Base-by-base conservation (phyloP, 2,329 filamentous ascomycete species). In the Tolypocladium guangdongense region DNA sequence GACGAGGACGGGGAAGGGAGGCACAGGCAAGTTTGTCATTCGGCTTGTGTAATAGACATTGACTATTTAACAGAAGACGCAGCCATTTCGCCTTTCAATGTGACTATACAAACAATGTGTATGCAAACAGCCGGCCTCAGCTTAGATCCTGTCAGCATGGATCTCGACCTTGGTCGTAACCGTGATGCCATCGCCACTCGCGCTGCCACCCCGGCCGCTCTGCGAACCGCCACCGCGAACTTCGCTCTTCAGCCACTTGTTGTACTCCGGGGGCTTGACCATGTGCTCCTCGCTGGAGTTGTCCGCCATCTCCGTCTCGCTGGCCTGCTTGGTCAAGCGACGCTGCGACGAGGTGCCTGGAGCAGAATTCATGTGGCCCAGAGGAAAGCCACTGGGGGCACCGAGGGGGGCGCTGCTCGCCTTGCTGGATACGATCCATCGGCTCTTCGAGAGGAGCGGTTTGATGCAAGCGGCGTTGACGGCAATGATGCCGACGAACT, bases 401-500 rank as follows among this genome's bases (percentile, higher is more conserved):
- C 41, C 41, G 41, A 20, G 62, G 58, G 53, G 60, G 24, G 55
- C 60, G 33, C 63, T 67, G 55, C 62, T 66, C 14, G 63, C 60
- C 24, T 67, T 64, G 53, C 63, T 64, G n/a, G 65, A 64, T 11
- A 60, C 60, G 52, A 69, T 60, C 67, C 68, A 69, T 32, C 60
- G 59, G 16, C 59, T 57, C 8, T 58, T 60, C 4, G 63, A 66
- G 62, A 73, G 71, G 16, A 72, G 59, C 2, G 70, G 69, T 35
- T 70, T 72, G 54, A 74, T 72, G 22, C 64, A 64, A 2, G 71
- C 68, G n/a, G 67, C 63, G 53, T 72, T 74, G 50, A 72, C 68
- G 47, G 69, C 70, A 37, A 75, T 66, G 49, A 74, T 70, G n/a
- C 64, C 71, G 35, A 74, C 66, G 43, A 75, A 73, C 67, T 71